Evolutionary conservation across 805 yeast species (phyloP), one percentile per base, ranked within the genome.

Genomic region (Kodamaea sagamina): DNA sequence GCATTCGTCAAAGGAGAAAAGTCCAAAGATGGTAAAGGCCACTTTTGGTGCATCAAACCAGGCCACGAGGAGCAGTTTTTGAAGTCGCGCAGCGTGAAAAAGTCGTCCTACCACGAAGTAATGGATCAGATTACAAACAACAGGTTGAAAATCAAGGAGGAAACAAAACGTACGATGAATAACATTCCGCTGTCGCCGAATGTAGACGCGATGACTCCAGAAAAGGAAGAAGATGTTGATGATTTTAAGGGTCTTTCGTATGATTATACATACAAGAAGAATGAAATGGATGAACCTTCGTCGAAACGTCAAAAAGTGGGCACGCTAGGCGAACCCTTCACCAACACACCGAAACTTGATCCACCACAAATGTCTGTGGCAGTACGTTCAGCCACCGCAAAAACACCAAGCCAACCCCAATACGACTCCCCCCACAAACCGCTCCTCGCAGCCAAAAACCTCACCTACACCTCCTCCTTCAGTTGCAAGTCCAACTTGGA

Each of bases 1-100:
- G 96, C 97, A 0, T 92, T 92, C 59, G 75, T 85, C 38, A 92
- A 92, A 65, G 84, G 93, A 16, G 96, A 87, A 52, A 85, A 90
- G 61, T 90, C 97, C 9, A 84, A 86, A 52, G 95, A 86, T 66
- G 89, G 92, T 6, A 86, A 86, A 61, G 93, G 93, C 24, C 96
- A 90, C 67, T 92, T 84, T 63, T 92, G 99, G 99, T 81, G 84
- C 53, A 86, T 92, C 40, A 86, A 83, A 48, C 71, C 78, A n/a
- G 96, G 95, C 4, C 79, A 74, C 57, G 97, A 90, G 61, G 78
- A 79, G 52, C 86, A 83, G 59, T 92, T 92, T 55, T 73, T 86
- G 54, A 84, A 80, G 56, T 81, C 77, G 3, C 78, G 80, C 55
- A 68, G 74, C 43, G 71, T 70, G 37, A 79, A 77, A 54, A 67